These are phyloP conservation scores for Tetrahymena elliotti DNA, from an alignment of 73 alveolate species.

Conservation along the genomic window DNA sequence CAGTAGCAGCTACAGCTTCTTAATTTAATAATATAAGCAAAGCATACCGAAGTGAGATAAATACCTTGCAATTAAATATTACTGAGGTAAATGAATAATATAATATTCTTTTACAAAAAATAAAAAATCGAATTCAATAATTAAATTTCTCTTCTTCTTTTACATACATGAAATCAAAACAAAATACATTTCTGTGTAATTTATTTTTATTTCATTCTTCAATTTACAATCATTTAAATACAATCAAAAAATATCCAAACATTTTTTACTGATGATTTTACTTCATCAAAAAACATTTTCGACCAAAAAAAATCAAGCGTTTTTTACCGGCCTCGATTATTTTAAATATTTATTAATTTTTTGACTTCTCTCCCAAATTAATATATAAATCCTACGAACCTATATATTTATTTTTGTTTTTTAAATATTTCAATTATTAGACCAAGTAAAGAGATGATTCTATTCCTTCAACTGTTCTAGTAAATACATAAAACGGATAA, in stretches of 20 bases:
- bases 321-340: neutral
- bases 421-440: neutral
- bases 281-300: neutral
- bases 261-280: neutral
- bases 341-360: too few species aligned
- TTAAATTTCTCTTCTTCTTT: neutral
- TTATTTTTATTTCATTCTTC: neutral
- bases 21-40: neutral
- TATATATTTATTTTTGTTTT: too few species aligned
- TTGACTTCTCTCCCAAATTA: neutral
- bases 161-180: neutral
- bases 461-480: neutral
- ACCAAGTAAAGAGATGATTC: neutral
- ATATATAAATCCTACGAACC: neutral
- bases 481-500: neutral
- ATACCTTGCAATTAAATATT: neutral
- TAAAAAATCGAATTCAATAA: neutral
- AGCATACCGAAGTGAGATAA: neutral
- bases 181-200: neutral
- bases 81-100: neutral
- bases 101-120: neutral
- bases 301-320: neutral
- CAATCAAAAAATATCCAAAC: neutral
- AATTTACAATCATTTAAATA: neutral
- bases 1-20: neutral